These are phyloP conservation scores for Prunus mume DNA, from an alignment of 306 rosid genomes.

Conservation along the genomic window DNA sequence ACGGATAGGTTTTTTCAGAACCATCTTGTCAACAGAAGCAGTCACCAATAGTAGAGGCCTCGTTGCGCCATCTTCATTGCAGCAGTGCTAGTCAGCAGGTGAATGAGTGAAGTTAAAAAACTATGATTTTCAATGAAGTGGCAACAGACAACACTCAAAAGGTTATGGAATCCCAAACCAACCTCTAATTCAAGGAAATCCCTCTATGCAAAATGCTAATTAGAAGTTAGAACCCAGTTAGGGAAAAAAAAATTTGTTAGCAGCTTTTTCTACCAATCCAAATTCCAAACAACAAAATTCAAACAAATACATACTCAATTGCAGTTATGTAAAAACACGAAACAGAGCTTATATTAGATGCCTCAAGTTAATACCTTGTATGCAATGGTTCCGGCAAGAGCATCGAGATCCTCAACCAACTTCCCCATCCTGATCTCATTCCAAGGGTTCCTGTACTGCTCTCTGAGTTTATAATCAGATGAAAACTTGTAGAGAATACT, in stretches of 20 bases:
- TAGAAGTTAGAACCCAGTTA: background rate
- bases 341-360: too few species aligned
- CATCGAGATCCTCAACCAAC: slow-evolving; percentile 81
- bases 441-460: slow-evolving; percentile 88
- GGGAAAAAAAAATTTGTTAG: too few species aligned
- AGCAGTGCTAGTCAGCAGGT: slow-evolving; percentile 52
- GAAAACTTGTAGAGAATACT: slow-evolving; percentile 62
- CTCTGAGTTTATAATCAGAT: slow-evolving; percentile 61
- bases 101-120: background rate
- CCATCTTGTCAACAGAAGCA: slow-evolving; percentile 84
- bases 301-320: background rate
- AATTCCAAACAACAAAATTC: background rate
- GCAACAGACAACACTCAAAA: background rate
- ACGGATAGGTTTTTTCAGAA: slow-evolving; percentile 55
- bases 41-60: slow-evolving; percentile 72
- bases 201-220: background rate
- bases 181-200: background rate
- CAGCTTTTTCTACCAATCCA: background rate
- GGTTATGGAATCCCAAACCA: background rate
- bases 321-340: too few species aligned
- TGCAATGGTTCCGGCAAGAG: slow-evolving; percentile 86
- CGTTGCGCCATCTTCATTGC: slow-evolving; percentile 57
- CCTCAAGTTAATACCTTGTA: slow-evolving; percentile 43
- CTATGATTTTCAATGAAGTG: background rate
- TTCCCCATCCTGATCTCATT: slow-evolving; percentile 72